Percentiles rank a stretch among this genome's conserved stretches.
Evolutionary conservation across 2,329 filamentous ascomycete species (phyloP).

Genomic region (Colletotrichum tamarilloi): DNA sequence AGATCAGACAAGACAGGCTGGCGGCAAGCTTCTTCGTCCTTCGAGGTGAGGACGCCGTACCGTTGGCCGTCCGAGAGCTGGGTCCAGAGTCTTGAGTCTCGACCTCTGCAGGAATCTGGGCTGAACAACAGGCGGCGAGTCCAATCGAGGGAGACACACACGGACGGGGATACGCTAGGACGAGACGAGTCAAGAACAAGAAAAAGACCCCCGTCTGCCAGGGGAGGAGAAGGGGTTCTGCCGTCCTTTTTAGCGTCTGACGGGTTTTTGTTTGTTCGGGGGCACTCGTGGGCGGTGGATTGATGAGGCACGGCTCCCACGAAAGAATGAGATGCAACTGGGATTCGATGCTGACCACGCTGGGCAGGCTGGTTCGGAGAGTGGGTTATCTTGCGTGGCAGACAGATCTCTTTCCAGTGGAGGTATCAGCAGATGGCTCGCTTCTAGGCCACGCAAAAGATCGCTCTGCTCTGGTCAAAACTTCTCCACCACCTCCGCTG

Average conservation of each 20-base stretch:
- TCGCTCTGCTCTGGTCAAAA: neutral
- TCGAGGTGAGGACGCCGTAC: neutral
- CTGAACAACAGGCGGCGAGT: slow-evolving; percentile 18
- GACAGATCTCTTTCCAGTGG: neutral
- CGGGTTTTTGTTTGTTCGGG: slow-evolving; percentile 15
- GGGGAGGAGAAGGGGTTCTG: slow-evolving; percentile 2
- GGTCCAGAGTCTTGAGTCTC: neutral
- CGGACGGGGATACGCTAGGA: slow-evolving; percentile 26
- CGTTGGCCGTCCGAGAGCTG: slow-evolving; percentile 18
- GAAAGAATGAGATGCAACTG: slow-evolving; percentile 6
- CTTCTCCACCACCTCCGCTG: neutral
- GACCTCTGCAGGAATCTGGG: slow-evolving; percentile 15
- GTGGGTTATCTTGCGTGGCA: neutral
- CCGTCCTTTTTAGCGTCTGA: slow-evolving; percentile 29
- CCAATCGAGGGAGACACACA: slow-evolving; percentile 29
- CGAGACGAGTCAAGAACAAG: slow-evolving; percentile 23
- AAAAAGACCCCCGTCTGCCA: slow-evolving; percentile 22
- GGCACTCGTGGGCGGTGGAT: slow-evolving; percentile 13
- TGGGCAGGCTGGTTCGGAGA: neutral
- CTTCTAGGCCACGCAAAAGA: neutral
- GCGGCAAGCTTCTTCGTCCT: neutral
- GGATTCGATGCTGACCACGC: slow-evolving; percentile 9
- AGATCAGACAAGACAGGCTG: slow-evolving; percentile 7
- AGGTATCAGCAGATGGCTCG: neutral
- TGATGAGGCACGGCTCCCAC: neutral